These are phyloP conservation scores for Chimonanthus salicifolius DNA, from an alignment of 164 flowering plant genomes.

Conservation along the genomic window DNA sequence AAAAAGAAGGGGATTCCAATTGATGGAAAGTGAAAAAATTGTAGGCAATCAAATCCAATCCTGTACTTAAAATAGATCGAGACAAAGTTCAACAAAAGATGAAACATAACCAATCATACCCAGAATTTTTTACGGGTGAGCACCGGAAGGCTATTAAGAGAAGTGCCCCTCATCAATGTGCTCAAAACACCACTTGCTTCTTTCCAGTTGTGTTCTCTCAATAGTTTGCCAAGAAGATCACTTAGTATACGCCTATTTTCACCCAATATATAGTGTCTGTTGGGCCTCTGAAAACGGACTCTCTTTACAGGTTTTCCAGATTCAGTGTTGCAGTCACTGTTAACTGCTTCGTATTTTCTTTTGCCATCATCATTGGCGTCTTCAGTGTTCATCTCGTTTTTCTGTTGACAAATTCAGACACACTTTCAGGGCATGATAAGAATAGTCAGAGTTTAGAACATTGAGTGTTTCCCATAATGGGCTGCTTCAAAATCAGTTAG, in stretches of 20 bases:
- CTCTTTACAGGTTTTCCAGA: slow-evolving; percentile 15
- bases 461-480: no score
- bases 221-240: slow-evolving; percentile 31
- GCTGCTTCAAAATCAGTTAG: no score
- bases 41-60: no score
- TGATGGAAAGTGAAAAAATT: no score
- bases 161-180: slow-evolving; percentile 41
- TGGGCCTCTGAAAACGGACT: slow-evolving; percentile 29
- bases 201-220: slow-evolving; percentile 47
- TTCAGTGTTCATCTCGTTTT: background rate
- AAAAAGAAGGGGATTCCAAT: no score
- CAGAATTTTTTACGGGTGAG: slow-evolving; percentile 42
- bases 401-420: background rate
- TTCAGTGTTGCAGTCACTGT: background rate
- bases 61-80: background rate
- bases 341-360: slow-evolving; percentile 1
- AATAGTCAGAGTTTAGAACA: no score
- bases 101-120: slow-evolving; percentile 30
- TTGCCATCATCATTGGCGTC: slow-evolving; percentile 4
- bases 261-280: slow-evolving; percentile 20
- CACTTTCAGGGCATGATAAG: no score
- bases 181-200: slow-evolving; percentile 63
- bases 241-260: slow-evolving; percentile 31
- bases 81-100: no score
- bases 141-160: slow-evolving; percentile 23